Evolutionary conservation across 208 protist species (phyloP).

Genomic region (Wallacemonas collosoma): DNA sequence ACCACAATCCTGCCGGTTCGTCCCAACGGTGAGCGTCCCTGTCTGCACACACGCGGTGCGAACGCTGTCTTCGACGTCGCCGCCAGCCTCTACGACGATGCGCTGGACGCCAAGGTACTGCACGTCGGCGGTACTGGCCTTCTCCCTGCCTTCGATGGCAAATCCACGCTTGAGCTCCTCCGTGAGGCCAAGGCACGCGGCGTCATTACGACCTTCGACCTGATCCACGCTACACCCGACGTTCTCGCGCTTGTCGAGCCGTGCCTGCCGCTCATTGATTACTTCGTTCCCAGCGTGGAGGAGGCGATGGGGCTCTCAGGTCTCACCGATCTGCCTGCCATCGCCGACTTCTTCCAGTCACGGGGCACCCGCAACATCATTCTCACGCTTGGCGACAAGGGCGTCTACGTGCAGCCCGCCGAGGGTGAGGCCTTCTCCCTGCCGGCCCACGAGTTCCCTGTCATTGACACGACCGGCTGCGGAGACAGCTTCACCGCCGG

Average conservation of each 20-base stretch:
- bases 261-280: slow-evolving; percentile 27
- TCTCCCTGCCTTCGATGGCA: slow-evolving; percentile 25
- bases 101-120: slow-evolving; percentile 25
- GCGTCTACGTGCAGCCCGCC: slow-evolving; percentile 20
- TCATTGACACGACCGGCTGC: slow-evolving; percentile 27
- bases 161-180: slow-evolving; percentile 22
- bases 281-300: slow-evolving; percentile 28
- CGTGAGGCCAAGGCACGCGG: slow-evolving; percentile 19
- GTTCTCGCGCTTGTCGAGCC: slow-evolving; percentile 24
- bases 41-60: slow-evolving; percentile 27
- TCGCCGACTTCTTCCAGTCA: slow-evolving; percentile 23
- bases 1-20: slow-evolving; percentile 25
- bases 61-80: slow-evolving; percentile 26
- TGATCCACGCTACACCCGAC: slow-evolving; percentile 28
- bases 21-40: slow-evolving; percentile 23
- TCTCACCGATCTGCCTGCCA: slow-evolving; percentile 12
- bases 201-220: slow-evolving; percentile 25
- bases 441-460: slow-evolving; percentile 22
- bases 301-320: slow-evolving; percentile 20
- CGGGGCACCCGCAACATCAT: slow-evolving; percentile 22
- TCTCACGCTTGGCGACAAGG: slow-evolving; percentile 24
- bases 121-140: slow-evolving; percentile 25
- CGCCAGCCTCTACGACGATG: slow-evolving; percentile 20
- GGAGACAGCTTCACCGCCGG: slow-evolving; percentile 27
- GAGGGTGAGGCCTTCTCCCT: slow-evolving; percentile 26